Evolutionary conservation across 331 rosid species (phyloP), one percentile per base, ranked within the genome.

Genomic region (Quercus phellos): DNA sequence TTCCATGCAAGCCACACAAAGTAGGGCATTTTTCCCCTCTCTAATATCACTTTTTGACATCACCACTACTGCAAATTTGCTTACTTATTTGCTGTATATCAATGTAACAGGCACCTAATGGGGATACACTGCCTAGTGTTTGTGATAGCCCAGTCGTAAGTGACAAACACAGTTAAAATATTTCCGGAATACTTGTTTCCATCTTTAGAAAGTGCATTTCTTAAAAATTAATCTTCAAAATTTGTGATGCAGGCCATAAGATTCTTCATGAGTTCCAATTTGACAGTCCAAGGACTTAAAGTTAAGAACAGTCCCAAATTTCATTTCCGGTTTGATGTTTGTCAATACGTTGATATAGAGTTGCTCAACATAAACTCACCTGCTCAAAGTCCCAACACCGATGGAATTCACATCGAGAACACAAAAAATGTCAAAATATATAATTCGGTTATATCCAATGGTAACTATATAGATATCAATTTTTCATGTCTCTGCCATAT

Each of bases 1-100:
- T 90, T 75, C 93, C 91, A 13, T 87, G 95, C 78, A 90, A 88
- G 54, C 90, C 93, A 30, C 90, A 87, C 84, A 80, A 82, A 78
- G 93, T 87, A 87, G 55, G 71, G 30, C 14, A 29, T 29, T 77
- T 30, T 55, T 9, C 11, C 14, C 9, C 8, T 14, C 7, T 54
- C 19, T 53, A 11, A 54, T 13, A 54, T 4, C 12, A 30, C 58
- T 50, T 50, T 72, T 13, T 70, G 1, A 70, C 1, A 7, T 69
- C 74, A 30, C 32, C 32, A 27, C 19, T 54, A 24, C 63, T 38
- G 46, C 46, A 59, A 61, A 3, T 69, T 77, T 42, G n/a, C 24
- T 17, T 74, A 34, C 7, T 66, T 3, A 50, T 35, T 18, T 50
- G 7, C 56, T 27, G 2, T 16, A 2, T n/a, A 12, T 32, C 26